Evolutionary conservation across 257 asterid genomes (phyloP).

Genomic region (Forsythia suspensa): DNA sequence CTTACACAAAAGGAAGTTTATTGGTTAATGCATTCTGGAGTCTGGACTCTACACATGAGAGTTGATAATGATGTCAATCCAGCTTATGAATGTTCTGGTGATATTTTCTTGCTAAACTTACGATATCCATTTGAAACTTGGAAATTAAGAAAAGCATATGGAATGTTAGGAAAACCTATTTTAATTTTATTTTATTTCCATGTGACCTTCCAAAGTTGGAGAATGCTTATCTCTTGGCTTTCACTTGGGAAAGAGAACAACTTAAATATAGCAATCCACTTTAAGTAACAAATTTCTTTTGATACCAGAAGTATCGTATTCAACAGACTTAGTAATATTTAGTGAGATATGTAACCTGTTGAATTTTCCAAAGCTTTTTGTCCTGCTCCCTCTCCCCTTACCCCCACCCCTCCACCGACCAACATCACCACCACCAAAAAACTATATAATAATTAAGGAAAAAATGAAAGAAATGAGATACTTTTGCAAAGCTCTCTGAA

Average conservation of each 20-base stretch:
- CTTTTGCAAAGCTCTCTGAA: neutral
- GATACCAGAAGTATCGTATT: neutral
- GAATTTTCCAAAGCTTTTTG: neutral
- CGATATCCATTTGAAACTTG: slow-evolving; percentile 5
- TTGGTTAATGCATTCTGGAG: neutral
- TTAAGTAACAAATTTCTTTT: neutral
- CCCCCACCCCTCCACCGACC: neutral
- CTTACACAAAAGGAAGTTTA: neutral
- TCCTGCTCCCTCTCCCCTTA: neutral
- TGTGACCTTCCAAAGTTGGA: neutral
- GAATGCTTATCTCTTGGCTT: neutral
- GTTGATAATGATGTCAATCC: neutral
- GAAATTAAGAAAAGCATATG: no score
- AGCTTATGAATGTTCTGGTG: neutral
- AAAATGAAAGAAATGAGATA: neutral
- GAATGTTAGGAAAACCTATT: neutral
- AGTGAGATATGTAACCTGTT: neutral
- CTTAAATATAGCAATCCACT: neutral
- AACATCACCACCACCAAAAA: neutral
- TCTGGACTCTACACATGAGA: neutral
- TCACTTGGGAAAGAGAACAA: neutral
- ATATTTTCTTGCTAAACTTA: slow-evolving; percentile 2
- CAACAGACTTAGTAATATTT: neutral
- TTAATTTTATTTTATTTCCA: neutral
- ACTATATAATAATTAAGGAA: neutral